Evolutionary conservation across 2,329 filamentous ascomycete species (phyloP).

Genomic region (Dactylonectria estremocensis): DNA sequence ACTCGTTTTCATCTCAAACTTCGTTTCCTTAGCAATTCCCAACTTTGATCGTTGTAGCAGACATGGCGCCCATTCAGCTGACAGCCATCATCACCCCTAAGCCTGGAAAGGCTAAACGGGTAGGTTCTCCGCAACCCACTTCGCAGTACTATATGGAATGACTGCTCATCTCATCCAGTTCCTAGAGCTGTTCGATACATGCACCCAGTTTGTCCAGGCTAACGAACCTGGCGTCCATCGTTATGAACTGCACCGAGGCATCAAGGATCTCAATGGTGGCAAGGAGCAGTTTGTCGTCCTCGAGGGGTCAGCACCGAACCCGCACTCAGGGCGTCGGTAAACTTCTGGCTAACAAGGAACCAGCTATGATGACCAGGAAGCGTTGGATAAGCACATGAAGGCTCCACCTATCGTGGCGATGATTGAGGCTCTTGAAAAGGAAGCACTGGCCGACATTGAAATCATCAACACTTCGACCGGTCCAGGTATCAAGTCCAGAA

Average conservation of each 20-base stretch:
- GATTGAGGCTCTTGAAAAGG: constrained; percentile 39
- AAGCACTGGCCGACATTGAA: constrained; percentile 35
- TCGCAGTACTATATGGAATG: background rate
- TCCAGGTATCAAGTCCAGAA: constrained; percentile 27
- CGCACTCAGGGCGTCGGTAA: no score
- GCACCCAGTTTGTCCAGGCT: constrained; percentile 40
- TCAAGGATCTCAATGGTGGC: constrained; percentile 41
- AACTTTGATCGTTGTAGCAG: constrained; percentile 4
- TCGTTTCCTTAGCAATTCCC: background rate
- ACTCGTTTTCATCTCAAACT: background rate
- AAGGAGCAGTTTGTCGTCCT: constrained; percentile 46
- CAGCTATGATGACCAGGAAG: constrained; percentile 46
- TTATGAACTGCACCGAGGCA: constrained; percentile 46
- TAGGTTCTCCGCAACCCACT: constrained; percentile 24
- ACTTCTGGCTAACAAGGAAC: background rate
- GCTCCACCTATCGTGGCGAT: constrained; percentile 38
- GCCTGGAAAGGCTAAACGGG: constrained; percentile 43
- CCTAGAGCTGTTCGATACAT: constrained; percentile 43
- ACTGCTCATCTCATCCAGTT: constrained; percentile 30
- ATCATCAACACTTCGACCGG: constrained; percentile 40
- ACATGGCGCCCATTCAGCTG: constrained; percentile 43
- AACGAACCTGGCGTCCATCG: constrained; percentile 47
- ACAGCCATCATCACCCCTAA: constrained; percentile 49
- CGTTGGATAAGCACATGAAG: constrained; percentile 42
- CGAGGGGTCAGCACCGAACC: constrained; percentile 41